Percentiles rank a stretch among this genome's conserved stretches.
These are phyloP conservation scores for Apiospora arundinis DNA, from an alignment of 2,329 filamentous ascomycete species.

Conservation along the genomic window DNA sequence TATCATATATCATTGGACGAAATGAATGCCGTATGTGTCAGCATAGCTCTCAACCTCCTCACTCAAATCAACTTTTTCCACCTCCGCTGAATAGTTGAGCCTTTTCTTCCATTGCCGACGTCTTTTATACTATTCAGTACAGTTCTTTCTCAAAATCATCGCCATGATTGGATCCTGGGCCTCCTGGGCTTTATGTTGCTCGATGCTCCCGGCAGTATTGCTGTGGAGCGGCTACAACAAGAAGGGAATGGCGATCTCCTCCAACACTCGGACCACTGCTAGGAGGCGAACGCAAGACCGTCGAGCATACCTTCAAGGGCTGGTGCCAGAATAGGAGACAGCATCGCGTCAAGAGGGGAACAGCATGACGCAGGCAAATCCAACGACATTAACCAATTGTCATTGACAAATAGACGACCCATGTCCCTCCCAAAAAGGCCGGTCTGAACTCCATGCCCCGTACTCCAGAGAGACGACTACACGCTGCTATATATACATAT, in stretches of 20 bases:
- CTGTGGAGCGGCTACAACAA: not conserved
- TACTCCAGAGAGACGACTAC: not conserved
- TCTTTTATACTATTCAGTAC: not conserved
- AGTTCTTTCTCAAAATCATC: not conserved
- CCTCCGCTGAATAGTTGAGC: not conserved
- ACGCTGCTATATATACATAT: not conserved
- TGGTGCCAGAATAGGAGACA: not conserved
- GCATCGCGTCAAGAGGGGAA: not conserved
- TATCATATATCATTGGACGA: not conserved
- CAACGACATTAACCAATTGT: not conserved
- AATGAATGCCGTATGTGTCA: not conserved
- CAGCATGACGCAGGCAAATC: not conserved
- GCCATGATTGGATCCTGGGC: constrained; percentile 1
- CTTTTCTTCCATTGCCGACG: not conserved
- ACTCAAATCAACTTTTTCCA: not conserved
- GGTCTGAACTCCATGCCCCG: not conserved
- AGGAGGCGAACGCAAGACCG: not conserved
- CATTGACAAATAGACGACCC: not conserved
- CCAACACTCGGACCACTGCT: not conserved
- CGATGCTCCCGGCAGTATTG: not conserved
- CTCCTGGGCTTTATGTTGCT: not conserved
- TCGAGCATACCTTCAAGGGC: not conserved
- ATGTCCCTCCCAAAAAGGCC: too few species aligned
- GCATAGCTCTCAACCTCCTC: not conserved
- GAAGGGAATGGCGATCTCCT: not conserved